Evolutionary conservation across 345 rosid genomes (phyloP), one percentile per base, ranked within the genome.

Genomic region (Hirschfeldia incana): DNA sequence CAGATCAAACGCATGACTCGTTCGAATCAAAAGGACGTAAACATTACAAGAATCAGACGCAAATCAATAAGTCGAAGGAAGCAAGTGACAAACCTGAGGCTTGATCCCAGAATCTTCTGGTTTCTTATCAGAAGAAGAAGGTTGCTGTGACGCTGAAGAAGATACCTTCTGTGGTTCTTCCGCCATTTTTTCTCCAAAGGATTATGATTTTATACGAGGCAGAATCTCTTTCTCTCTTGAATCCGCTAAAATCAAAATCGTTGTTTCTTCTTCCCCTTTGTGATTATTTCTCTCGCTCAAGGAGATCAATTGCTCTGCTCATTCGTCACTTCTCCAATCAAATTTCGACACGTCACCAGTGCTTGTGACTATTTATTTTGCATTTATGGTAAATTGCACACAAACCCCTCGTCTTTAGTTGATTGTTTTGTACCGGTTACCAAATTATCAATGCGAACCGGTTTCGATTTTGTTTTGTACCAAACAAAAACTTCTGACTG

Each of bases 31-130:
- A 21, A 21, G 21, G 21, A 21, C 21, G 21, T 21, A 21, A 21
- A 21, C 21, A 21, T 21, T 21, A 21, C 21, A 21, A 21, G 21
- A 21, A 29, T 37, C 10, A 1, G 29, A 27, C 2, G 33, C 16
- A 58, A 60, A 16, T 46, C 26, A 79, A 51, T 11, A 64, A 11
- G 32, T 80, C 1, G 67, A 33, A 42, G 34, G 62, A 51, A 77
- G 76, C 36, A 46, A 72, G 65, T 59, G 21, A 53, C 75, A 69
- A 16, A 72, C 93, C 88, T 87, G 86, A 12, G 89, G 61, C 55
- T 74, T 84, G 72, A 78, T 82, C 62, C 36, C 79, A 65, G 66
- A 27, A 61, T 77, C 78, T 11, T 80, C 76, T 27, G 82, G 69
- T 13, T 80, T 73, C 21, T 63, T 72, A n/a, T 85, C 82, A 13